These are phyloP conservation scores for Raffaelea arxii DNA, from an alignment of 2,329 filamentous ascomycete species.

Conservation along the genomic window DNA sequence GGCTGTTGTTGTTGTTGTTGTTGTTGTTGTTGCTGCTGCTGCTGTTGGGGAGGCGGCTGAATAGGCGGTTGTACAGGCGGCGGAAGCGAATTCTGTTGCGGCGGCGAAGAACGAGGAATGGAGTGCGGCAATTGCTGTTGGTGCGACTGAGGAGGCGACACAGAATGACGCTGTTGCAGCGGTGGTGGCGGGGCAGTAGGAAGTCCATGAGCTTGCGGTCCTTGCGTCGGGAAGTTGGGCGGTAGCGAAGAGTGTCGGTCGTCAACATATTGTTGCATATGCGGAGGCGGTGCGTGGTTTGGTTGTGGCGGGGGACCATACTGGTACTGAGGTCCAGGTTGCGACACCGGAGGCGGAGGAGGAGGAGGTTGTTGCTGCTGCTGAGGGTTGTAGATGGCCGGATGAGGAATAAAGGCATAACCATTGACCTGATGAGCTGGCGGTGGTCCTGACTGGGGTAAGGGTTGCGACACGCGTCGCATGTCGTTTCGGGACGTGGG, in stretches of 20 bases:
- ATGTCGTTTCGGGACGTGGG: constrained; percentile 74
- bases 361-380: constrained; percentile 26
- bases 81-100: constrained; percentile 17
- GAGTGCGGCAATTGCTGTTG: constrained; percentile 34
- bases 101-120: constrained; percentile 29
- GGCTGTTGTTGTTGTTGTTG: background rate
- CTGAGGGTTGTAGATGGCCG: constrained; percentile 71
- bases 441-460: constrained; percentile 46
- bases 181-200: constrained; percentile 35
- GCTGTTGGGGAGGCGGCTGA: background rate
- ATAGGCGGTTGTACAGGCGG: constrained; percentile 28
- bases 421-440: constrained; percentile 41
- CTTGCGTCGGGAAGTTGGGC: constrained; percentile 52
- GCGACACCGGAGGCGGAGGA: constrained; percentile 25
- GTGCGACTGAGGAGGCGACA: constrained; percentile 49
- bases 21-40: background rate
- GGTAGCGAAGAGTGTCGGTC: constrained; percentile 66
- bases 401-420: constrained; percentile 78
- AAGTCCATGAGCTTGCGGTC: constrained; percentile 21
- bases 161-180: constrained; percentile 38
- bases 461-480: constrained; percentile 63
- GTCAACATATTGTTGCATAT: constrained; percentile 63
- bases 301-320: constrained; percentile 22
- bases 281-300: constrained; percentile 22
- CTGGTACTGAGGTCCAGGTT: constrained; percentile 25